Evolutionary conservation across 129 eudicot species (phyloP), one percentile per base, ranked within the genome.

Genomic region (Helichrysum umbraculigerum): DNA sequence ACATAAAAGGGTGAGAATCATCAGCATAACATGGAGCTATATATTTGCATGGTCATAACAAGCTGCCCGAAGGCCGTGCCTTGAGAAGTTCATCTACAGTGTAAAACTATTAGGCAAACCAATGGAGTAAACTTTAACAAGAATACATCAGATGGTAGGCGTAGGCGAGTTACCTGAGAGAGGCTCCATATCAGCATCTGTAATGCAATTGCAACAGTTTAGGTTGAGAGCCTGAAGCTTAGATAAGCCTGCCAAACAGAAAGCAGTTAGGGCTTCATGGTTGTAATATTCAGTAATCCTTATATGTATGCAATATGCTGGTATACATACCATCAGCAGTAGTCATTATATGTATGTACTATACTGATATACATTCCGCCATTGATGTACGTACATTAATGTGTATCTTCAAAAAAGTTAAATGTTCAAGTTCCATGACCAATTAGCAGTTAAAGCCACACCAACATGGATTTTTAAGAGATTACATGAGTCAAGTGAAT

Each of bases 201-300:
- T 83, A 65, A 95, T 89, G 92, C 95, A 95, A 72, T 86, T 91
- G 77, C 99, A 95, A 79, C 96, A 95, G 83, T 92, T 95, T 75
- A 91, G 62, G 64, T 95, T 89, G 30, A 95, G 96, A 62, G 89
- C 78, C 85, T 87, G 93, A 6, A 95, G 96, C 87, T 89, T 95
- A 54, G 87, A 70, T 7, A 91, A 81, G 25, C 97, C 99, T 95
- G 87, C 30, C 66, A 79, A 71, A 44, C 17, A 44, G 16, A 44
- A 44, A 3, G 16, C 17, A 44, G 12, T 44, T 44, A 44, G 52
- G 17, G 15, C 52, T 44, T 44, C 52, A 44, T 3, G 52, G 52
- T 44, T 44, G 52, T 17, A 44, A 11, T 12, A 44, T 44, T 44
- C 5, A 44, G 52, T 44, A 12, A 5, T 44, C 52, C 12, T 12